These are phyloP conservation scores for Blastobotrys petasosporus DNA, from an alignment of 1,139 yeast genomes.

Conservation along the genomic window DNA sequence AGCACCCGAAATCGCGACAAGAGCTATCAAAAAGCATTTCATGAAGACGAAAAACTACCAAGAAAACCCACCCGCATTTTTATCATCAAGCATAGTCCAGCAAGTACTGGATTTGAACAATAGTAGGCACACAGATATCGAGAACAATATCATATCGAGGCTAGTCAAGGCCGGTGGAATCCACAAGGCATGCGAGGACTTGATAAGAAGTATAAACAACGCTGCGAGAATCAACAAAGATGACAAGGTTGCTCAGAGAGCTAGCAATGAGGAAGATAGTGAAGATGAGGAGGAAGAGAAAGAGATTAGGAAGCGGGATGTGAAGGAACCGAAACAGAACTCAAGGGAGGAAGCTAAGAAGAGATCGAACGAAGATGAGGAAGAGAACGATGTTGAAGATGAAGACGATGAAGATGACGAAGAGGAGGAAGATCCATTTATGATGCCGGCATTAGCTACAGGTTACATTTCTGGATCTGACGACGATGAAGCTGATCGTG, in stretches of 20 bases:
- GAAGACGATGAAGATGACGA: conserved; percentile 13
- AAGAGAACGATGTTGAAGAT: conserved; percentile 13
- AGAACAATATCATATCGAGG: conserved; percentile 41
- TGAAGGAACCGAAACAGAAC: too few relatives aligned
- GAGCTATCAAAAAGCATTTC: conserved; percentile 23
- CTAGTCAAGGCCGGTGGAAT: conserved; percentile 54
- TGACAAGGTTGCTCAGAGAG: conserved; percentile 23
- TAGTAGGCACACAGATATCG: conserved; percentile 5
- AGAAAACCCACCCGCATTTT: conserved; percentile 19
- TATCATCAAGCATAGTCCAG: conserved; percentile 12
- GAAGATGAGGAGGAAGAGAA: conserved; percentile 25
- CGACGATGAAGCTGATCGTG: conserved; percentile 58
- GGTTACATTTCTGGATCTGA: conserved; percentile 81
- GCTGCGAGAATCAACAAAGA: conserved; percentile 46
- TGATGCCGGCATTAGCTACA: conserved; percentile 60
- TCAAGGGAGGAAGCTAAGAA: conserved; percentile 19
- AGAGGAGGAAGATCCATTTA: conserved; percentile 11
- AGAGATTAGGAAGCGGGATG: too few relatives aligned
- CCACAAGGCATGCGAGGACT: conserved; percentile 42
- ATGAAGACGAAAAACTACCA: conserved; percentile 14
- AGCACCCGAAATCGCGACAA: conserved; percentile 23
- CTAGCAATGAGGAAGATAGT: conserved; percentile 21
- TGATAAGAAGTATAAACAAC: conserved; percentile 54
- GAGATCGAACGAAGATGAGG: conserved; percentile 28
- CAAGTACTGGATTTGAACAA: conserved; percentile 7